Conservation (phyloP, 2,329 filamentous ascomycete species). For the Plectosphaerella sp. region DNA sequence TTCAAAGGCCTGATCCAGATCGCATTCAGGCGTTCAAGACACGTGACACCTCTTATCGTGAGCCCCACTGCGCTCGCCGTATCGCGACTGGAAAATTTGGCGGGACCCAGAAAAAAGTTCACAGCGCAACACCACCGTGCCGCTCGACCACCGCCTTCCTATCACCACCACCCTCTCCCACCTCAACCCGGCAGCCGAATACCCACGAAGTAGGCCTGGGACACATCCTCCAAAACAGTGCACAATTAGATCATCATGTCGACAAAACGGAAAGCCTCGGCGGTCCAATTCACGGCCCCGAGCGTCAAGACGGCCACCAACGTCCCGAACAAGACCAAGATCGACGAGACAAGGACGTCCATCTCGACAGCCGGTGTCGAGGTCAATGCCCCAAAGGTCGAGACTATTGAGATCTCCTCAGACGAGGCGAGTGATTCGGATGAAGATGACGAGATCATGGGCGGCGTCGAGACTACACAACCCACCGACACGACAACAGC, state of each 20-base stretch:
- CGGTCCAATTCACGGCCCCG: slow-evolving; percentile 49
- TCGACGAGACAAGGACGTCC: slow-evolving; percentile 55
- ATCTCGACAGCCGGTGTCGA: slow-evolving; percentile 36
- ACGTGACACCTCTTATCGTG: not conserved
- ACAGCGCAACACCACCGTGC: not conserved
- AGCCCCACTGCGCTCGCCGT: not conserved
- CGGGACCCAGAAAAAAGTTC: slow-evolving; percentile 4
- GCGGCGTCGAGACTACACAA: slow-evolving; percentile 8
- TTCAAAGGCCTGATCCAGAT: no score
- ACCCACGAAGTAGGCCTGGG: slow-evolving; percentile 1
- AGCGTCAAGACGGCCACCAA: slow-evolving; percentile 50
- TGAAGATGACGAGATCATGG: slow-evolving; percentile 16
- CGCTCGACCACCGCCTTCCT: not conserved
- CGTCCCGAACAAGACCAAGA: slow-evolving; percentile 39
- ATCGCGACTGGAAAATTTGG: slow-evolving; percentile 1
- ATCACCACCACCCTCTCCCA: not conserved
- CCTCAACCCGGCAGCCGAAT: not conserved
- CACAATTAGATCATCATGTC: slow-evolving; percentile 38
- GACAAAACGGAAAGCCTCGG: slow-evolving; percentile 56
- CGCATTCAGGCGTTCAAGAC: no score
- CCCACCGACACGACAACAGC: slow-evolving; percentile 15
- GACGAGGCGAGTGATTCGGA: slow-evolving; percentile 46
- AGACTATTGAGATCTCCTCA: slow-evolving; percentile 52
- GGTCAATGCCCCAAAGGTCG: not conserved
- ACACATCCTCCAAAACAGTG: not conserved